Conservation (phyloP, 371 early-diverging fungal genomes). For the Mucor sp. region DNA sequence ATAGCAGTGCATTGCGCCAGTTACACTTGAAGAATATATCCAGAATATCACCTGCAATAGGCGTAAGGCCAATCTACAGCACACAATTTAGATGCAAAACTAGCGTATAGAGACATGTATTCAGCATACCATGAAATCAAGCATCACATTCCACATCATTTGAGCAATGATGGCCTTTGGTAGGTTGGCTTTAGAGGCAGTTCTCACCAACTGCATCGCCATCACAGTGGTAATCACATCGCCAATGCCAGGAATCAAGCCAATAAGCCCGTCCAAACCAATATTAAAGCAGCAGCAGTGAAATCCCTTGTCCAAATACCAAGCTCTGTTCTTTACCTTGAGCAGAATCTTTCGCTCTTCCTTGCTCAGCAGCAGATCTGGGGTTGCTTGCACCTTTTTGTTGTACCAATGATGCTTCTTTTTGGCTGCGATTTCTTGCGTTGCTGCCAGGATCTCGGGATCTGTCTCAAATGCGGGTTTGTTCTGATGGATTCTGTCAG, state of each 20-base stretch:
- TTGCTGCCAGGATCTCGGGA: constrained; percentile 22
- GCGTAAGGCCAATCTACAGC: constrained; percentile 44
- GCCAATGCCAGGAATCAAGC: constrained; percentile 53
- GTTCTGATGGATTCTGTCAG: constrained; percentile 4
- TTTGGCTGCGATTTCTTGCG: constrained; percentile 16
- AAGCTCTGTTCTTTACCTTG: constrained; percentile 38
- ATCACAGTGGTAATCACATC: constrained; percentile 39
- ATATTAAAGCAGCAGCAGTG: constrained; percentile 45
- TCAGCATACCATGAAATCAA: constrained; percentile 49
- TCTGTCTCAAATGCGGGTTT: constrained; percentile 18
- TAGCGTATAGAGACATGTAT: neutral
- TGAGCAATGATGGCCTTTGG: constrained; percentile 34
- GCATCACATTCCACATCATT: constrained; percentile 48
- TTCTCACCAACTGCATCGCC: constrained; percentile 38
- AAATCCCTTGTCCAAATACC: constrained; percentile 44
- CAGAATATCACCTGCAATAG: constrained; percentile 51
- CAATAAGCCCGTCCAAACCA: constrained; percentile 52
- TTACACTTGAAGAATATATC: constrained; percentile 56
- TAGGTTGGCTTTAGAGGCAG: constrained; percentile 39
- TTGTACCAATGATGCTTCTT: constrained; percentile 36
- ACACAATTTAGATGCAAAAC: neutral
- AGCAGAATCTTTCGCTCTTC: constrained; percentile 33
- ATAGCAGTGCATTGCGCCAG: constrained; percentile 44
- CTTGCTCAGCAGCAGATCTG: constrained; percentile 37
- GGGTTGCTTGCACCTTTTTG: constrained; percentile 13